Conservation (phyloP, 2,329 filamentous ascomycete species). For the Amauroascus niger region DNA sequence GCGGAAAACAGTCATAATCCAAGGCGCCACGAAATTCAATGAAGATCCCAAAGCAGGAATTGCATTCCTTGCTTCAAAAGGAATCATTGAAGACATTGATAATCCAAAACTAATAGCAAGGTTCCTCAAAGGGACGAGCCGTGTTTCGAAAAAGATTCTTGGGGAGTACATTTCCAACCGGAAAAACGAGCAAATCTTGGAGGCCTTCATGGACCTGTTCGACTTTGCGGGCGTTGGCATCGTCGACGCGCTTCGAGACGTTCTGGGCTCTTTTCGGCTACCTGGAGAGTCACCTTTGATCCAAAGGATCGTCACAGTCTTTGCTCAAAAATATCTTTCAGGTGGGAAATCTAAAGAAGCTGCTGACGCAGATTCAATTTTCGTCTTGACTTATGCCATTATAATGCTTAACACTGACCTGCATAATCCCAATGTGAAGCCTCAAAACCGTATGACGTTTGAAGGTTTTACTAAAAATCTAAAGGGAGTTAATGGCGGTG, state of each 20-base stretch:
- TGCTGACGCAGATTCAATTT: conserved; percentile 77
- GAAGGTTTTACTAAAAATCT: conserved; percentile 79
- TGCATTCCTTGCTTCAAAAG: conserved; percentile 72
- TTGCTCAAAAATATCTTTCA: conserved; percentile 73
- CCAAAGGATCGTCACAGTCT: conserved; percentile 79
- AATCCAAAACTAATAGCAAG: conserved; percentile 70
- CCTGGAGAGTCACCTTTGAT: conserved; percentile 90
- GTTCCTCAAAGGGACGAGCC: conserved; percentile 77
- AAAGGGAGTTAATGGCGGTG: conserved; percentile 75
- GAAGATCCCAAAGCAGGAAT: conserved; percentile 86
- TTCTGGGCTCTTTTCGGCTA: conserved; percentile 87
- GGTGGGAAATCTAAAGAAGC: conserved; percentile 62
- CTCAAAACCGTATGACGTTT: conserved; percentile 70
- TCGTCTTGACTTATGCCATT: conserved; percentile 86
- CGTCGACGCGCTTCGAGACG: conserved; percentile 75
- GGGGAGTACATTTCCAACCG: conserved; percentile 91
- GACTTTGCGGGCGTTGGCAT: conserved; percentile 79
- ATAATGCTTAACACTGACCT: conserved; percentile 97
- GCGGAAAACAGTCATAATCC: conserved; percentile 80
- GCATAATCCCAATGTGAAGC: conserved; percentile 78
- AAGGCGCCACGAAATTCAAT: conserved; percentile 84
- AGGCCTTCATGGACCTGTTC: conserved; percentile 76
- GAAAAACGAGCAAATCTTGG: conserved; percentile 73
- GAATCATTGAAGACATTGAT: conserved; percentile 67
- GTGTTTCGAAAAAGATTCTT: conserved; percentile 80